A percentile compares a stretch with the other conserved stretches of the same genome.
Evolutionary conservation across 306 rosid species (phyloP).

Genomic region (Casuarina glauca): DNA sequence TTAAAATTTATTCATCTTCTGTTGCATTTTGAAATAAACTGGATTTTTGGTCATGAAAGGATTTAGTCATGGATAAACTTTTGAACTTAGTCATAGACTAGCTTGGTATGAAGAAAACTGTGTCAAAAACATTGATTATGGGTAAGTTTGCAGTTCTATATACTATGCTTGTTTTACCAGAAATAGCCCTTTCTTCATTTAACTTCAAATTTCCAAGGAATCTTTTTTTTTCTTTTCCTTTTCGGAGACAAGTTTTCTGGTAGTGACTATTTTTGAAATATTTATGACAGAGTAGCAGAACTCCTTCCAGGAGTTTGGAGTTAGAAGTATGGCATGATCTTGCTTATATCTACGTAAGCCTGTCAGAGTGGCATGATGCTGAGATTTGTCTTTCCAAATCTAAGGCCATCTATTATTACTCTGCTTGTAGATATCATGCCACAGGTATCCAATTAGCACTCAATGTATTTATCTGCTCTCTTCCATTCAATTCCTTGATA

Average conservation of each 20-base stretch:
- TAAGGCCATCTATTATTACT: constrained; percentile 51
- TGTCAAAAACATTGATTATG: not conserved
- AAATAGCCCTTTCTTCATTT: not conserved
- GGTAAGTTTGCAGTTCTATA: not conserved
- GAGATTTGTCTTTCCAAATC: constrained; percentile 81
- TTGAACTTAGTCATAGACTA: not conserved
- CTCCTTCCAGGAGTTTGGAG: constrained; percentile 58
- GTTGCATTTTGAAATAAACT: not conserved
- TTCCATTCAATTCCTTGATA: constrained; percentile 7
- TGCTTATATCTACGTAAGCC: constrained; percentile 61
- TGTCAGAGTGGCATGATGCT: constrained; percentile 75
- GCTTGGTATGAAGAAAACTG: not conserved
- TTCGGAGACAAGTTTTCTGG: constrained; percentile 15
- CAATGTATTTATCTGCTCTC: constrained; percentile 1
- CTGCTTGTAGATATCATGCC: constrained; percentile 70
- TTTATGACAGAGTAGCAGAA: constrained; percentile 53
- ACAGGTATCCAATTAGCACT: constrained; percentile 42
- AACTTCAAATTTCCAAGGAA: constrained; percentile 12
- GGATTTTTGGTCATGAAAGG: not conserved
- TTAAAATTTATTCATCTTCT: not conserved
- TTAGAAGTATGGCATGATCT: constrained; percentile 85
- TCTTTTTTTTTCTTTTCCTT: not conserved
- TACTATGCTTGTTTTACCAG: not conserved
- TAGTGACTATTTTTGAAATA: constrained; percentile 16
- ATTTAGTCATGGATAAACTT: too few relatives aligned